phyloP scores from a whole-genome alignment of 2,329 filamentous ascomycete species.

The Aureobasidium pullulans region DNA sequence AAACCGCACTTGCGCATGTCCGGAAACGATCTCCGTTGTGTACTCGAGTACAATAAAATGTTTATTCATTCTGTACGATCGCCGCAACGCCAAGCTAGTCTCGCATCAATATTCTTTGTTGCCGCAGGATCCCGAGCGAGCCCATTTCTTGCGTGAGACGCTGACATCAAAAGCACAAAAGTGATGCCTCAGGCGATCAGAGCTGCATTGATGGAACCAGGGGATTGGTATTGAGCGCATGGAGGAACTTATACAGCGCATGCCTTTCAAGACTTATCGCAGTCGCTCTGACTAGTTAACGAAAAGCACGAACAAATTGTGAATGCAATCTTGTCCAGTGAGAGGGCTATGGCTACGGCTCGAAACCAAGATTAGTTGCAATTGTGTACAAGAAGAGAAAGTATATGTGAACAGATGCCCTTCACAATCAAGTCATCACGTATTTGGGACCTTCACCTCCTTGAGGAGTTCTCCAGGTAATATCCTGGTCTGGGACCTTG shows the following conservation, averaged over 20 bases:
- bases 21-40: not conserved
- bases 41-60: not conserved
- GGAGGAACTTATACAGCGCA: no score
- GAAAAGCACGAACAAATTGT: not conserved
- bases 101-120: not conserved
- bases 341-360: no score
- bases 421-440: slow-evolving; percentile 43
- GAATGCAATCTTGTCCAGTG: not conserved
- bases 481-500: slow-evolving; percentile 93
- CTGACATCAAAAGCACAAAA: not conserved
- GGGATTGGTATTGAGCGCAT: not conserved
- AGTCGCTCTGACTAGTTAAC: no score
- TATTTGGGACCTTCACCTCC: slow-evolving; percentile 69
- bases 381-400: slow-evolving; percentile 9
- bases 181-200: not conserved
- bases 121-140: not conserved
- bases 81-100: not conserved
- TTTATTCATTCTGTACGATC: not conserved
- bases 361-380: not conserved
- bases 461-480: slow-evolving; percentile 83
- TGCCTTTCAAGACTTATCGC: no score
- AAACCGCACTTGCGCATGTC: not conserved
- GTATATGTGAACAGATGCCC: not conserved
- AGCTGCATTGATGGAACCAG: not conserved
- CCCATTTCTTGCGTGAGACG: not conserved